Conservation (phyloP, 352 stramenopile genomes). For the Saprolegnia parasitica region DNA sequence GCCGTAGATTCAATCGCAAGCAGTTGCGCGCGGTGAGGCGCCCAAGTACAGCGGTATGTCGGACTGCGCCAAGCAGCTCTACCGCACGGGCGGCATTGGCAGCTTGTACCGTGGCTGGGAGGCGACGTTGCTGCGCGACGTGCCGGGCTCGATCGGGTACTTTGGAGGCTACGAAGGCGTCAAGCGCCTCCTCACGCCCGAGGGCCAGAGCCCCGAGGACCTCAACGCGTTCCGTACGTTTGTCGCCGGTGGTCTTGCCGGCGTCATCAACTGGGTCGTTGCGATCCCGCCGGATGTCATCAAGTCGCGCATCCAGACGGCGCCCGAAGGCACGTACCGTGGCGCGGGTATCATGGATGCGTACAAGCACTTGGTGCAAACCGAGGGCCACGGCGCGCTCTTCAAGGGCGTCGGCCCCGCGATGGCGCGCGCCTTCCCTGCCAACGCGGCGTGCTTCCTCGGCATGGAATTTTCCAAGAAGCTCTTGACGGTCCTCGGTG, state of each 20-base stretch:
- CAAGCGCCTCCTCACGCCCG: conserved; percentile 81
- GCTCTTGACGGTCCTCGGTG: conserved; percentile 61
- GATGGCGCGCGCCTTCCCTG: conserved; percentile 92
- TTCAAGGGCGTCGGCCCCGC: conserved; percentile 93
- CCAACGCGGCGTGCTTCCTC: conserved; percentile 94
- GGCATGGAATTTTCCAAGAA: conserved; percentile 86
- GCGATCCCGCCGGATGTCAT: conserved; percentile 94
- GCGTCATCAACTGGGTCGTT: conserved; percentile 93
- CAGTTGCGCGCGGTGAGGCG: conserved; percentile 64
- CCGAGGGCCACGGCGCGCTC: conserved; percentile 90
- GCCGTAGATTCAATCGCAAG: conserved; percentile 87
- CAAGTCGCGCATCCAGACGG: conserved; percentile 96
- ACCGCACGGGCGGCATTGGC: conserved; percentile 84
- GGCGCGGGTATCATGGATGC: conserved; percentile 82
- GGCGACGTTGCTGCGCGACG: conserved; percentile 92
- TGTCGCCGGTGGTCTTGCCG: conserved; percentile 90
- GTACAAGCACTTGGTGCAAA: conserved; percentile 89
- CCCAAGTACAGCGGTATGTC: conserved; percentile 93
- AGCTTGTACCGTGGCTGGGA: conserved; percentile 94
- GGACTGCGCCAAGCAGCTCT: conserved; percentile 92
- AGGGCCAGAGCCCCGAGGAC: conserved; percentile 73
- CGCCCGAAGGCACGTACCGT: conserved; percentile 92
- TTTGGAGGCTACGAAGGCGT: conserved; percentile 93
- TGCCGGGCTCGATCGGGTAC: conserved; percentile 92
- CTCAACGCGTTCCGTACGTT: conserved; percentile 89